Conservation (phyloP, 139 green algal genomes). For the Desmodesmus armatus region DNA sequence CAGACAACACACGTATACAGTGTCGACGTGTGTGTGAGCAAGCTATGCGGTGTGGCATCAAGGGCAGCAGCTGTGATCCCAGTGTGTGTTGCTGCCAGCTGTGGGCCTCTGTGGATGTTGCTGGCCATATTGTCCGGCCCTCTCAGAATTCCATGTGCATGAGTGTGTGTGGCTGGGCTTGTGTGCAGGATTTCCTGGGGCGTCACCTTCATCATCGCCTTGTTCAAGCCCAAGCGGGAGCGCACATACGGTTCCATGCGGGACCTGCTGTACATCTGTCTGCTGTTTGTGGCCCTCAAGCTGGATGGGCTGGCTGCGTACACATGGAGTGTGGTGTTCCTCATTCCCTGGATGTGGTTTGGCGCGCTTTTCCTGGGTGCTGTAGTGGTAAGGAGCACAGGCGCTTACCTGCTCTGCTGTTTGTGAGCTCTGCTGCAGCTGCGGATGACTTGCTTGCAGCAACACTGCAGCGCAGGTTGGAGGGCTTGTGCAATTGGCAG, state of each 20-base stretch:
- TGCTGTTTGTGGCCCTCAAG: conserved; percentile 66
- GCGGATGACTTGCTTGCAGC: too few species aligned
- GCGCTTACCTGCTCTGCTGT: background rate
- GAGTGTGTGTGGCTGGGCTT: background rate
- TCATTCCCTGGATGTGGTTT: conserved; percentile 77
- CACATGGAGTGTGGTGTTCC: conserved; percentile 71
- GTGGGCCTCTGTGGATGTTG: too few species aligned
- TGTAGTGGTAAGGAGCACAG: conserved; percentile 46
- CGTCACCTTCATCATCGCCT: conserved; percentile 38
- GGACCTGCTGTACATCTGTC: conserved; percentile 68
- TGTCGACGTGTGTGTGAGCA: too few species aligned
- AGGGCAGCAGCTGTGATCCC: background rate
- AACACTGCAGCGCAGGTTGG: too few species aligned
- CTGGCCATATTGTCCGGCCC: too few species aligned
- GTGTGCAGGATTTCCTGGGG: conserved; percentile 59
- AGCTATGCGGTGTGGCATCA: too few species aligned
- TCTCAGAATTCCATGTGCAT: too few species aligned
- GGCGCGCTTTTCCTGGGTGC: conserved; percentile 57
- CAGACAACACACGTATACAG: too few species aligned
- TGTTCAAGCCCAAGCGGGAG: conserved; percentile 56
- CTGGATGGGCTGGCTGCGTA: conserved; percentile 59
- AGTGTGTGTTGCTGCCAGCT: too few species aligned
- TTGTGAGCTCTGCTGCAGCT: background rate
- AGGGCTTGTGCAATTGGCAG: too few species aligned
- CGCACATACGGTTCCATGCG: conserved; percentile 55